phyloP scores from a whole-genome alignment of 2,329 filamentous ascomycete species.

The Diaporthe velutina region DNA sequence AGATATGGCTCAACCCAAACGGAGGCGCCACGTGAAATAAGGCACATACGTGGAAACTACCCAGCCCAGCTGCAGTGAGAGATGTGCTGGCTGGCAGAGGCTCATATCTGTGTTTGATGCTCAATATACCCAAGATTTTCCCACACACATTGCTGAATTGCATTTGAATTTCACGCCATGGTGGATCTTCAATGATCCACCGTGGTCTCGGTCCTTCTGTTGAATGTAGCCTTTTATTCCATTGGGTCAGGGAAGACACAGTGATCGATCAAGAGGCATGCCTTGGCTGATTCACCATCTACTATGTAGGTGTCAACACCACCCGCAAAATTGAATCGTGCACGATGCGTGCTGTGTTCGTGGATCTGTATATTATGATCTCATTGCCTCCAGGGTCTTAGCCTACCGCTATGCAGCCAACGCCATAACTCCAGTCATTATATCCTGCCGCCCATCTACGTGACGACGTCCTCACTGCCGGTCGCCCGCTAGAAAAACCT shows the following conservation, averaged over 20 bases:
- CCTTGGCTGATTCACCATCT: not conserved
- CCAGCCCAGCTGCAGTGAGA: constrained; percentile 4
- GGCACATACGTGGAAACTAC: not conserved
- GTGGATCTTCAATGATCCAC: too few species aligned
- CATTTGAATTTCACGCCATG: too few species aligned
- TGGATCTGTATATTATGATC: constrained; percentile 18
- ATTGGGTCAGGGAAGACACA: not conserved
- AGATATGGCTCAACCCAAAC: constrained; percentile 4
- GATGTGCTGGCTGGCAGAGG: not conserved
- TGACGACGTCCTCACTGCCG: not conserved
- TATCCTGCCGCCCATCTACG: not conserved
- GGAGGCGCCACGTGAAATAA: not conserved
- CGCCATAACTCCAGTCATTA: constrained; percentile 33
- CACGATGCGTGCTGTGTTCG: not conserved
- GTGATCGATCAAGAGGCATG: not conserved
- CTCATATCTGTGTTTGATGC: constrained; percentile 22
- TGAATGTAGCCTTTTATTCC: not conserved
- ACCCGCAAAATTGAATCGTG: not conserved
- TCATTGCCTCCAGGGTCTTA: constrained; percentile 19
- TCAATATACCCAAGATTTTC: constrained; percentile 13
- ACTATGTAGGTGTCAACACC: not conserved
- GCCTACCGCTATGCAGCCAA: constrained; percentile 36
- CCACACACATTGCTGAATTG: too few species aligned
- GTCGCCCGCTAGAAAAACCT: constrained; percentile 79
- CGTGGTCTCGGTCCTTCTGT: too few species aligned